Evolutionary conservation across 2,329 filamentous ascomycete species (phyloP), one percentile per base, ranked within the genome.

Genomic region (Bretziella fagacearum): DNA sequence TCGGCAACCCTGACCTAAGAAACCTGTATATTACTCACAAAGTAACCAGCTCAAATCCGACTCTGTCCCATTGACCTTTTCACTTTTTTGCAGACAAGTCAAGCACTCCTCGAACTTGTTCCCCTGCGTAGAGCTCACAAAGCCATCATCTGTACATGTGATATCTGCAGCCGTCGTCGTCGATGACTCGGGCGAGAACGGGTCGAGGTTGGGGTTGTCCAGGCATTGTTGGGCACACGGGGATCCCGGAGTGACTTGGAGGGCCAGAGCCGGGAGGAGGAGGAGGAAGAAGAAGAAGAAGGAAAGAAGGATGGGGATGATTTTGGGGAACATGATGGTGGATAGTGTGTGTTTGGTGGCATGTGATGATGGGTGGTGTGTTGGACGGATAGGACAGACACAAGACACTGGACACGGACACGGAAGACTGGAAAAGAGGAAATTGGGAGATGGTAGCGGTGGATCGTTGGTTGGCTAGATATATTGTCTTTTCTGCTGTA

Each of bases 201-300:
- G 46, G 48, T 68, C 58, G 7, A 54, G 56, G 10, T 59, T 56
- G 0, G 55, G 49, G 2, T 60, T 57, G 49, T 69, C 63, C 3
- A 70, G 54, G 47, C 72, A 76, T 2, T 66, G 49, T 0, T 64
- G 56, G 0, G 69, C 63, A 54, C 72, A 76, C 7, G 60, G 55
- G 0, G 72, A 75, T 7, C 66, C 66, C 0, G 71, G 67, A 1
- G 69, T 65, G 2, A 73, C 65, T 45, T 69, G 60, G 2, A 73
- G 57, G 2, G 62, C 63, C 17, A 13, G 6, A 20, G 15, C 23
- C 8, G 18, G 17, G 17, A 22, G 15, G 35, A 20, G 17, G n/a
- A n/a, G n/a, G n/a, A n/a, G n/a, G n/a, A n/a, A n/a, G 35, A 23
- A 8, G 15, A 39, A 7, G 35, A 39, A 20, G 35, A 39, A 10